phyloP scores from a whole-genome alignment of 2,329 filamentous ascomycete genomes.

The Apiospora malaysiana region DNA sequence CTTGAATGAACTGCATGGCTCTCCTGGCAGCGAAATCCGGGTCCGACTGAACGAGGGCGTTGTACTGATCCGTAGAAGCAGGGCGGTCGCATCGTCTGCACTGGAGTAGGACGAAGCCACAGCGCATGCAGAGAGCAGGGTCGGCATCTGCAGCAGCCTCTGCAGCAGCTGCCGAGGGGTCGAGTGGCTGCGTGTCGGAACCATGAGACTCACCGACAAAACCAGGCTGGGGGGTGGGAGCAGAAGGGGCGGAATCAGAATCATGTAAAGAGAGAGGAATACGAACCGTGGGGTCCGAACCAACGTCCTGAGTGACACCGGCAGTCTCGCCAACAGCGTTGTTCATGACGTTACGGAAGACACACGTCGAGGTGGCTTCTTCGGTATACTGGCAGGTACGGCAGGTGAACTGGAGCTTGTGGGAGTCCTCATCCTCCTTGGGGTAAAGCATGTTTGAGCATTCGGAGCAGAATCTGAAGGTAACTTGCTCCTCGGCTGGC shows the following conservation, averaged over 20 bases:
- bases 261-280: slow-evolving; percentile 43
- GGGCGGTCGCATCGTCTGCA: slow-evolving; percentile 37
- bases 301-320: slow-evolving; percentile 96
- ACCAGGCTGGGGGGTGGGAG: slow-evolving; percentile 24
- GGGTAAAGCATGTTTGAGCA: slow-evolving; percentile 99
- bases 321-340: slow-evolving; percentile 93
- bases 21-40: slow-evolving; percentile 32
- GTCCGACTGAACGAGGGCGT: slow-evolving; percentile 32
- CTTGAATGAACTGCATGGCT: slow-evolving; percentile 29
- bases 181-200: slow-evolving; percentile 7
- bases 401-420: slow-evolving; percentile 92
- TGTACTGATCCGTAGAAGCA: slow-evolving; percentile 37
- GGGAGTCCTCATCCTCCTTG: slow-evolving; percentile 85
- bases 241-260: slow-evolving; percentile 38
- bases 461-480: slow-evolving; percentile 97
- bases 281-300: slow-evolving; percentile 98
- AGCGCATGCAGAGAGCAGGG: slow-evolving; percentile 39
- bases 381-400: slow-evolving; percentile 94
- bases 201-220: slow-evolving; percentile 21
- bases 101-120: slow-evolving; percentile 40
- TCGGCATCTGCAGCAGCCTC: slow-evolving; percentile 23
- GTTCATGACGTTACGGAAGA: slow-evolving; percentile 94
- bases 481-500: slow-evolving; percentile 77
- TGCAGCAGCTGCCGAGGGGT: slow-evolving; percentile 19
- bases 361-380: slow-evolving; percentile 83